Percentiles rank a stretch among this genome's conserved stretches.
phyloP scores from a whole-genome alignment of 768 basidiomycete species.

The Pleurotus sapidus region DNA sequence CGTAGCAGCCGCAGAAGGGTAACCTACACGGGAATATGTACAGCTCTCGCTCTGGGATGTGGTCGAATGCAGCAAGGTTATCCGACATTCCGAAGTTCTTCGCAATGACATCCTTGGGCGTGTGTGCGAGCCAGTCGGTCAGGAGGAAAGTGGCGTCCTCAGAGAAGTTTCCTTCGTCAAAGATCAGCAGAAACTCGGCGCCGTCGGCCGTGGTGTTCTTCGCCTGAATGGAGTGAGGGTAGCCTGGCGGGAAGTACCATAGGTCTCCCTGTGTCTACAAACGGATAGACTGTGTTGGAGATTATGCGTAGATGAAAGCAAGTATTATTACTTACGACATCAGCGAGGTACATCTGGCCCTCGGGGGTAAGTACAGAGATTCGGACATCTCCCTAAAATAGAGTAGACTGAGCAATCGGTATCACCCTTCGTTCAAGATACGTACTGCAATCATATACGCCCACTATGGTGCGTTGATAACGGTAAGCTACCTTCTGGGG shows the following conservation, averaged over 20 bases:
- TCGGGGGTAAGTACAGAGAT: conserved; percentile 51
- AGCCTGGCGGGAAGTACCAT: conserved; percentile 60
- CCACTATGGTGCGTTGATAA: conserved; percentile 31
- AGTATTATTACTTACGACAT: conserved; percentile 37
- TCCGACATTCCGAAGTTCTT: conserved; percentile 57
- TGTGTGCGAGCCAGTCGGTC: conserved; percentile 68
- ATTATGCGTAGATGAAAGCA: neutral
- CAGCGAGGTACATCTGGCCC: conserved; percentile 49
- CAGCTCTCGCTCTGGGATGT: conserved; percentile 50
- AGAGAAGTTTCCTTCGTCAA: conserved; percentile 41
- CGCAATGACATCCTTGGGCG: conserved; percentile 52
- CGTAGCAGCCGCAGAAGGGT: conserved; percentile 14
- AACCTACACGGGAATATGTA: conserved; percentile 47
- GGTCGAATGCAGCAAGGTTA: conserved; percentile 41
- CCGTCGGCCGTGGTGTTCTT: conserved; percentile 43
- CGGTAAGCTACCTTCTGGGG: neutral
- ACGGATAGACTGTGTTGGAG: neutral
- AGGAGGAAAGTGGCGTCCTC: conserved; percentile 61
- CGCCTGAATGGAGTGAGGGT: conserved; percentile 55
- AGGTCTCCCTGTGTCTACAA: conserved; percentile 34
- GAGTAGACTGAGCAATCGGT: too few species aligned
- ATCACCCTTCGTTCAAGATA: neutral
- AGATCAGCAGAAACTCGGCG: conserved; percentile 51
- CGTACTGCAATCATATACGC: conserved; percentile 46
- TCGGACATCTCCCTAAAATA: conserved; percentile 36